These are phyloP conservation scores for Albatrellus ellisii DNA, from an alignment of 768 basidiomycete genomes.

Conservation along the genomic window DNA sequence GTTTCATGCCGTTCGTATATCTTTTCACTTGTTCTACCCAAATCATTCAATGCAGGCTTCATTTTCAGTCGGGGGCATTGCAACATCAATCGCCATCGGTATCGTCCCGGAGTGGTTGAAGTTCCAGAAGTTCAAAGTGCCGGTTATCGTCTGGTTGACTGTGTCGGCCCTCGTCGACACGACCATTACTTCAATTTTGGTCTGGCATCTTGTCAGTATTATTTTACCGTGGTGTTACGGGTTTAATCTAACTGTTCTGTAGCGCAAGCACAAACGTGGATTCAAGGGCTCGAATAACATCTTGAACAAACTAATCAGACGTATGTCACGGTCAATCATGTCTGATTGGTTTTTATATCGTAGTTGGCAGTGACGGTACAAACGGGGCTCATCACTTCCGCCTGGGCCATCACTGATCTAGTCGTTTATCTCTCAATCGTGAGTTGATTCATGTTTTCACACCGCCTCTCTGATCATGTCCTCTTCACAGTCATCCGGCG, in stretches of 20 bases:
- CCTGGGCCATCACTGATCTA: slow-evolving; percentile 16
- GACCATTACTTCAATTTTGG: slow-evolving; percentile 11
- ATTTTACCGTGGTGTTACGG: not conserved
- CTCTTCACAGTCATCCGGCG: slow-evolving; percentile 1
- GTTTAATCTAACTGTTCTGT: not conserved
- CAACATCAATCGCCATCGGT: slow-evolving; percentile 10
- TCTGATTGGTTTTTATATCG: not conserved
- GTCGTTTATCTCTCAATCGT: slow-evolving; percentile 15
- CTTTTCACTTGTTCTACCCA: not conserved
- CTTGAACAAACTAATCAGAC: slow-evolving; percentile 11
- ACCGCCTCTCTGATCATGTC: not conserved
- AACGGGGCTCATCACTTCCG: slow-evolving; percentile 17
- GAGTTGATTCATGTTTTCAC: slow-evolving; percentile 1
- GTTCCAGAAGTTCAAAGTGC: slow-evolving; percentile 11
- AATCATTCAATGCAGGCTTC: too few relatives aligned
- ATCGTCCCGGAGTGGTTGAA: slow-evolving; percentile 8
- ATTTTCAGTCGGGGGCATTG: slow-evolving; percentile 12
- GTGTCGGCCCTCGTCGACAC: slow-evolving; percentile 10
- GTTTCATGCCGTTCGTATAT: slow-evolving; percentile 3
- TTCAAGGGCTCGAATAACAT: slow-evolving; percentile 12
- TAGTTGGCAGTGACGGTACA: slow-evolving; percentile 18
- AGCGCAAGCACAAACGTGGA: slow-evolving; percentile 11
- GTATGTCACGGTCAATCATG: slow-evolving; percentile 1
- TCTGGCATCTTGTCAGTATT: slow-evolving; percentile 12
- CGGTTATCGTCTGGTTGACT: slow-evolving; percentile 13